Evolutionary conservation across 768 basidiomycete species (phyloP).

Genomic region (Butyriboletus loyo): DNA sequence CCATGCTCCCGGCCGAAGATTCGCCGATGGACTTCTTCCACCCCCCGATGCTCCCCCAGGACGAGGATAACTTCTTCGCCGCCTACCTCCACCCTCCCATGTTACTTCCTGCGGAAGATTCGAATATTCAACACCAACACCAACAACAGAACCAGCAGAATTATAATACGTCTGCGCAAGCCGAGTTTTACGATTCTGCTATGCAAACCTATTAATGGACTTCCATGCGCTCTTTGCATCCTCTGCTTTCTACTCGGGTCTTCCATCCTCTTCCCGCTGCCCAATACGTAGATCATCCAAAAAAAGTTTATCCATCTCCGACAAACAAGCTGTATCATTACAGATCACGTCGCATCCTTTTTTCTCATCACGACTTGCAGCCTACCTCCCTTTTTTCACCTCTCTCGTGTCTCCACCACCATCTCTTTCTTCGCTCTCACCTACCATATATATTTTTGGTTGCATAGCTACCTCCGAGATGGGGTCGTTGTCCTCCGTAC

Average conservation of each 20-base stretch:
- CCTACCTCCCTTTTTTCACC: neutral
- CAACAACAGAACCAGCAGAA: constrained; percentile 22
- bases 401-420: neutral
- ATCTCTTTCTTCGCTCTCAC: constrained; percentile 16
- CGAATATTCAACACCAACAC: constrained; percentile 18
- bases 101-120: constrained; percentile 42
- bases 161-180: constrained; percentile 15
- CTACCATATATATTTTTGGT: constrained; percentile 31
- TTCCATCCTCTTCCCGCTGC: neutral
- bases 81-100: constrained; percentile 57
- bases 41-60: constrained; percentile 55
- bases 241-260: constrained; percentile 7
- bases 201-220: constrained; percentile 33
- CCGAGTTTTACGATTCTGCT: constrained; percentile 35
- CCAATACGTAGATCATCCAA: constrained; percentile 17
- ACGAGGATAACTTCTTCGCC: constrained; percentile 61
- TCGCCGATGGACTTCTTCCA: constrained; percentile 74
- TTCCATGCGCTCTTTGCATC: neutral
- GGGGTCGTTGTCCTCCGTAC: constrained; percentile 11
- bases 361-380: constrained; percentile 5
- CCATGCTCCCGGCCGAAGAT: constrained; percentile 63
- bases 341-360: constrained; percentile 6
- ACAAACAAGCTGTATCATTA: constrained; percentile 19
- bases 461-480: constrained; percentile 18
- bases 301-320: constrained; percentile 10